Evolutionary conservation across 192 early-diverging fungal species (phyloP).

Genomic region (Coemansia umbellata): DNA sequence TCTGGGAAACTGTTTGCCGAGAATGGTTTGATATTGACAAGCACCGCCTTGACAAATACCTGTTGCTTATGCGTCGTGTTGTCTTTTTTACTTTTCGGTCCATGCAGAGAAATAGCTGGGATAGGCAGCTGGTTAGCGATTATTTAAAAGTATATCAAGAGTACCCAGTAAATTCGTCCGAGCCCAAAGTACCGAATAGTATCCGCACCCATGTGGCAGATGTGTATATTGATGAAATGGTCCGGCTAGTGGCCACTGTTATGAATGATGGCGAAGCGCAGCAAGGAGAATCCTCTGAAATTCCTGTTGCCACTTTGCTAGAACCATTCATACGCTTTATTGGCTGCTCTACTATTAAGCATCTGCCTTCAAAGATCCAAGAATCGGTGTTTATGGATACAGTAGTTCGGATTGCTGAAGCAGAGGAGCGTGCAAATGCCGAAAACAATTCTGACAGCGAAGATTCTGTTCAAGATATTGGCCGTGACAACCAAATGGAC

Average conservation of each 20-base stretch:
- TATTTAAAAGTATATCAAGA: conserved; percentile 24
- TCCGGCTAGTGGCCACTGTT: conserved; percentile 18
- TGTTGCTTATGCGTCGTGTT: conserved; percentile 40
- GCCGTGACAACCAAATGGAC: conserved; percentile 29
- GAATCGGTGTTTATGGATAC: conserved; percentile 42
- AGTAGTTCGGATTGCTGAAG: conserved; percentile 48
- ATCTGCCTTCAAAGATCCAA: conserved; percentile 32
- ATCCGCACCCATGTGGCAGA: conserved; percentile 38
- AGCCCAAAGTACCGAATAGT: conserved; percentile 39
- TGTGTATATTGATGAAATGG: conserved; percentile 45
- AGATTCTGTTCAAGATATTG: neutral
- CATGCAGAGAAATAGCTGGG: conserved; percentile 39
- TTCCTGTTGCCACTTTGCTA: conserved; percentile 37
- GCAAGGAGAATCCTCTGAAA: conserved; percentile 5
- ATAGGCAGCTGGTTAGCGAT: conserved; percentile 17
- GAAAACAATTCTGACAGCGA: conserved; percentile 2
- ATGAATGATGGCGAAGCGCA: conserved; percentile 3
- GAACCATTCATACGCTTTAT: conserved; percentile 49
- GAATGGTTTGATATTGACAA: conserved; percentile 51
- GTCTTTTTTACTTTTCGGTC: conserved; percentile 36
- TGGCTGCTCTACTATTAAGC: conserved; percentile 27
- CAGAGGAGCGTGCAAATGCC: conserved; percentile 24
- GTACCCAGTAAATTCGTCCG: conserved; percentile 21
- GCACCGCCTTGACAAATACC: conserved; percentile 48
- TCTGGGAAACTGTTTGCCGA: conserved; percentile 50